These are phyloP conservation scores for Fusarium xylarioides DNA, from an alignment of 2,329 filamentous ascomycete species.

Conservation along the genomic window DNA sequence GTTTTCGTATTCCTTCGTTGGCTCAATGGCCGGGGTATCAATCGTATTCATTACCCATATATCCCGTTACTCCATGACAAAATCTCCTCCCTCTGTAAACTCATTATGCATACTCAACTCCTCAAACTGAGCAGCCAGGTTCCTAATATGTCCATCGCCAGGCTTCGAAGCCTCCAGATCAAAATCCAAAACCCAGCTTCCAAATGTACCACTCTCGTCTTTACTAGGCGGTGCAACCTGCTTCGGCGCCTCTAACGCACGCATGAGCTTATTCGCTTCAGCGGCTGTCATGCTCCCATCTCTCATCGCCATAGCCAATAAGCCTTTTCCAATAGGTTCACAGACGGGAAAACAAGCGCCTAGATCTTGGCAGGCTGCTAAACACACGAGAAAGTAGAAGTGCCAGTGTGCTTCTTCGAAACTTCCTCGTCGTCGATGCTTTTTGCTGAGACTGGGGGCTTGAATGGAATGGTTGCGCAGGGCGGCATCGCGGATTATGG, in stretches of 20 bases:
- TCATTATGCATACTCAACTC: constrained; percentile 18
- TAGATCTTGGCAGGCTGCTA: constrained; percentile 7
- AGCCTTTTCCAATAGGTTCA: background rate
- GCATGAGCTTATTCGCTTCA: background rate
- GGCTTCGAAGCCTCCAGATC: constrained; percentile 10
- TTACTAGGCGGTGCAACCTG: background rate
- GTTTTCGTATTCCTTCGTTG: background rate
- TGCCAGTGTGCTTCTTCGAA: background rate
- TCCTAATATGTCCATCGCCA: constrained; percentile 1
- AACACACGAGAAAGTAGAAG: constrained; percentile 5
- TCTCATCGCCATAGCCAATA: constrained; percentile 8
- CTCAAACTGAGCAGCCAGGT: constrained; percentile 19
- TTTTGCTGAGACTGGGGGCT: background rate
- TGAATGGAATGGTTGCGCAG: background rate
- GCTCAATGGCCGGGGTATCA: background rate
- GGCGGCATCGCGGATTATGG: constrained; percentile 11
- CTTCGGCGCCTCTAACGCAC: background rate
- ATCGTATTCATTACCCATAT: background rate
- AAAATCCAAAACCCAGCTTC: constrained; percentile 8
- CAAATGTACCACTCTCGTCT: background rate
- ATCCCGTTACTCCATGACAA: background rate
- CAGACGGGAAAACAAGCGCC: background rate
- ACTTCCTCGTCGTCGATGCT: background rate
- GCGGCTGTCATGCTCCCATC: constrained; percentile 3
- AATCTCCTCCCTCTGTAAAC: constrained; percentile 18